Evolutionary conservation across 106 monocot genomes (phyloP), one percentile per base, ranked within the genome.

Genomic region (Platanthera zijinensis): DNA sequence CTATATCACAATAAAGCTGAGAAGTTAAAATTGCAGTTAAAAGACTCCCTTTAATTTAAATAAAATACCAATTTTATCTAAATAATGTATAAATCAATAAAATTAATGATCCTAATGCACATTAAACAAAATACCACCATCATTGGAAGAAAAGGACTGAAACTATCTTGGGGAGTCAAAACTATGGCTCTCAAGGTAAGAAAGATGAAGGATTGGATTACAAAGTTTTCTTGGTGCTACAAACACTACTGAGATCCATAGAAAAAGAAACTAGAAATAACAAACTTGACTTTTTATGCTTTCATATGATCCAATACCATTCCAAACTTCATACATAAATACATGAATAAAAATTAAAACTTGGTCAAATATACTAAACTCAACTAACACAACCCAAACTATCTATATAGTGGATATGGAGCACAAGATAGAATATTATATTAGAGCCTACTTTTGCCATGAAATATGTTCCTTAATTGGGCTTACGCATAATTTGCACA

Each of bases 1-100:
- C 89, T 70, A 86, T 83, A 76, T 99, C 89, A 85, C 97, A 94
- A 78, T 83, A 92, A 71, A 99, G 75, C 97, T 99, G 85, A 81
- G 87, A 81, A 46, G 79, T 74, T 59, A 69, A 80, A 21, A 10
- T 19, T 39, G 22, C 74, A 80, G 19, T 32, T 21, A 61, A 71
- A 77, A 15, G 25, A 39, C 39, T n/a, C 17, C n/a, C 2, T 48
- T 54, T 54, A 54, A n/a, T 74, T 71, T 15, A 12, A 7, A 48
- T 14, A 25, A 71, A 71, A 68, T 39, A 39, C 11, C 69, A 69
- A 69, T 69, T 69, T n/a, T n/a, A n/a, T 48, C 13, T 64, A 64
- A 64, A n/a, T n/a, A n/a, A n/a, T n/a, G n/a, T n/a, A n/a, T 28
- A 25, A 10, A 28, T 28, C 25, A 25, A 25, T 64, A 22, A 61